A percentile compares a stretch with the other conserved stretches of the same genome.
phyloP scores from a whole-genome alignment of 192 early-diverging fungal genomes.

The Allomyces macrogynus region DNA sequence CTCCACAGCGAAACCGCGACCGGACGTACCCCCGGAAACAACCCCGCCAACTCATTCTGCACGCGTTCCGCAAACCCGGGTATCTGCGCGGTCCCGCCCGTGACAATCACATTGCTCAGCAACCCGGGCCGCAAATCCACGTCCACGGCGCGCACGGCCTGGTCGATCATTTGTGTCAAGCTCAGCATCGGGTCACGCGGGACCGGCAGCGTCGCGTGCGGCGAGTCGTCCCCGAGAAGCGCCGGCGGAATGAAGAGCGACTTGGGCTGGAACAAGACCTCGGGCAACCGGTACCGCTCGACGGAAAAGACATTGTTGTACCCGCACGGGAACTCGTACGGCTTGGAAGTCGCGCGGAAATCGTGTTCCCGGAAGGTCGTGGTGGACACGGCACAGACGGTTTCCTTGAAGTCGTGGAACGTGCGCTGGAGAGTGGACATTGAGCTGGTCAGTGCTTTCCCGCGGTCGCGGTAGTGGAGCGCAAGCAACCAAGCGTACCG shows the following conservation, averaged over 20 bases:
- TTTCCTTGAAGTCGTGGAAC: slow-evolving; percentile 85
- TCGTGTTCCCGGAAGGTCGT: slow-evolving; percentile 1
- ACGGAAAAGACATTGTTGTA: slow-evolving; percentile 65
- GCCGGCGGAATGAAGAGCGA: neutral
- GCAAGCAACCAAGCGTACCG: slow-evolving; percentile 23
- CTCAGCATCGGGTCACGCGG: slow-evolving; percentile 13
- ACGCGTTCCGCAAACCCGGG: slow-evolving; percentile 75
- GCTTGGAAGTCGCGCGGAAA: slow-evolving; percentile 43
- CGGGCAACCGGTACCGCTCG: slow-evolving; percentile 62
- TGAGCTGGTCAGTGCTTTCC: neutral
- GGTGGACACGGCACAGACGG: slow-evolving; percentile 68
- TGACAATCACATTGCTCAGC: slow-evolving; percentile 61
- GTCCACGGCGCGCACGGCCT: slow-evolving; percentile 59
- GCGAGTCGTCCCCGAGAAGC: neutral
- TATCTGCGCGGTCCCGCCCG: slow-evolving; percentile 73
- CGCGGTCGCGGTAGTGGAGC: neutral
- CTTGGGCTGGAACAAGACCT: slow-evolving; percentile 67
- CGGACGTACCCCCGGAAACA: slow-evolving; percentile 46
- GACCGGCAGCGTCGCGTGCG: neutral
- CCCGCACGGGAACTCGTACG: slow-evolving; percentile 89
- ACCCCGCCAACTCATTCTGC: slow-evolving; percentile 40
- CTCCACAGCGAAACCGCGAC: slow-evolving; percentile 5
- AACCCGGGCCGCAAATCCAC: slow-evolving; percentile 68
- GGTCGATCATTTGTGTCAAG: slow-evolving; percentile 50
- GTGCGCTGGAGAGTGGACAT: neutral